Evolutionary conservation across 2,329 filamentous ascomycete genomes (phyloP).

Genomic region (Exophiala mesophila): DNA sequence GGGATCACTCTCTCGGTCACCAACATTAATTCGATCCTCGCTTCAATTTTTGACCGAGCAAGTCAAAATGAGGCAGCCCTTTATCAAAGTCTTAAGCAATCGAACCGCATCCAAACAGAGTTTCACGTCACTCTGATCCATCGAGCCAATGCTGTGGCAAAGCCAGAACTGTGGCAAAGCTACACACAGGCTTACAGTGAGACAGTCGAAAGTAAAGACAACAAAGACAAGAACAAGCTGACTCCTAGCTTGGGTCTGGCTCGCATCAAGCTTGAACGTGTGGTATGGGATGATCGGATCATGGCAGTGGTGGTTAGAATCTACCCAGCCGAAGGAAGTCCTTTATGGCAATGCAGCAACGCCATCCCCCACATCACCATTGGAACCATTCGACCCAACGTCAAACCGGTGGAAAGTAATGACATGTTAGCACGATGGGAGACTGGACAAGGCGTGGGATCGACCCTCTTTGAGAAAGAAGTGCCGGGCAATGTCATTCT

Average conservation of each 20-base stretch:
- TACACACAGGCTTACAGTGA: constrained; percentile 58
- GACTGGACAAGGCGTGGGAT: constrained; percentile 46
- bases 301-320: constrained; percentile 89
- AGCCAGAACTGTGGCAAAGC: constrained; percentile 68
- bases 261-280: constrained; percentile 53
- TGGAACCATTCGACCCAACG: constrained; percentile 65
- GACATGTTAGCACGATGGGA: constrained; percentile 73
- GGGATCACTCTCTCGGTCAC: constrained; percentile 51
- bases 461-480: constrained; percentile 47
- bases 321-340: constrained; percentile 42
- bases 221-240: constrained; percentile 27
- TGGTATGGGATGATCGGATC: constrained; percentile 79
- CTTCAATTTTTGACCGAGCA: constrained; percentile 61
- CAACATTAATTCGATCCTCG: constrained; percentile 56
- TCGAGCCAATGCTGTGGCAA: constrained; percentile 56
- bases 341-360: constrained; percentile 67
- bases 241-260: constrained; percentile 33
- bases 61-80: constrained; percentile 56
- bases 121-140: constrained; percentile 97
- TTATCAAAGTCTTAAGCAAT: constrained; percentile 69
- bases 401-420: constrained; percentile 96
- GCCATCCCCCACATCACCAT: constrained; percentile 80
- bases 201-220: constrained; percentile 27
- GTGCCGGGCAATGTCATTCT: constrained; percentile 53
- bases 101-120: constrained; percentile 69